Evolutionary conservation across 2,329 filamentous ascomycete species (phyloP), one percentile per base, ranked within the genome.

Genomic region (Arthrobotrys sinensis): DNA sequence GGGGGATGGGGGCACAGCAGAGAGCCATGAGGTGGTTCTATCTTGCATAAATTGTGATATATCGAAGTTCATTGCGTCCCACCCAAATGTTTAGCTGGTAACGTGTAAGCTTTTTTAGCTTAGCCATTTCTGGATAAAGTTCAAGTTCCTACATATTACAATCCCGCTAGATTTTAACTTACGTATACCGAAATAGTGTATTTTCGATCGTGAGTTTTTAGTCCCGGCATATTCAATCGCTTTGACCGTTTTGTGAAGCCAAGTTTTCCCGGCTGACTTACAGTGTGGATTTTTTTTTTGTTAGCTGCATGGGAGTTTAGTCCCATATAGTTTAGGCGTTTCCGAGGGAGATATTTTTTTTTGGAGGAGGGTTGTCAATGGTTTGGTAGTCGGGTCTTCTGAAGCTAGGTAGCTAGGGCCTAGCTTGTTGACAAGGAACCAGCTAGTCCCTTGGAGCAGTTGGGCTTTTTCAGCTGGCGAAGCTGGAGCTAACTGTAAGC

Each of bases 311-410:
- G 24, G 24, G 24, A 5, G 8, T 46, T 46, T 46, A 16, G 12
- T 46, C 10, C n/a, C n/a, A n/a, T 48, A 4, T 24, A 21, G 45
- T 21, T 11, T 45, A 45, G 40, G 10, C n/a, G 11, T 24, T 24
- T 43, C 34, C 55, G 45, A 53, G 67, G 45, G 46, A 21, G 46
- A 43, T 12, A 11, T 24, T 45, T 24, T 8, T 24, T 43, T n/a
- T n/a, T n/a, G n/a, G n/a, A 12, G 16, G 38, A 46, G 38, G 38
- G 40, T 28, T 24, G 52, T 34, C 43, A 43, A 19, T 69, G 40
- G 19, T 63, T 63, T 63, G 57, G 57, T 63, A 57, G 52, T 38
- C 32, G 52, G 52, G 52, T 53, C 24, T 28, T 53, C 48, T 4
- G 14, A 53, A 14, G 1, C 16, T n/a, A n/a, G 24, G 2, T 28